These are phyloP conservation scores for Rhizopus stolonifer DNA, from an alignment of 371 early-diverging fungal species.

Conservation along the genomic window DNA sequence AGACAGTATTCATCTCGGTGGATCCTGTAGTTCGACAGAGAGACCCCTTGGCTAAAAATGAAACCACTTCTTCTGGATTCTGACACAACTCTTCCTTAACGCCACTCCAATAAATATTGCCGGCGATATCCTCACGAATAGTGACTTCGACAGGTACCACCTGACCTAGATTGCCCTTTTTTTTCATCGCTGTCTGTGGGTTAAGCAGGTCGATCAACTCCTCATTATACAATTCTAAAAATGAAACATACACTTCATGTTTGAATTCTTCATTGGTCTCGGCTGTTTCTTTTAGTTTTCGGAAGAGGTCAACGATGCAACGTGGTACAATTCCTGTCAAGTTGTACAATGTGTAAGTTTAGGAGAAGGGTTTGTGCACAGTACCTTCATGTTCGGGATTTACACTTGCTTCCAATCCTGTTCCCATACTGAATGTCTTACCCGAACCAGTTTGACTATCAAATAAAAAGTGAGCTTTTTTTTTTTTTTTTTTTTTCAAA, in stretches of 20 bases:
- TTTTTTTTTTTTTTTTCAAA: too few species aligned
- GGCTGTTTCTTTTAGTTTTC: slow-evolving; percentile 37
- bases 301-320: slow-evolving; percentile 71
- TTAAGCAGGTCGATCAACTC: slow-evolving; percentile 85
- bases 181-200: slow-evolving; percentile 36
- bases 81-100: slow-evolving; percentile 80
- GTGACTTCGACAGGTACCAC: slow-evolving; percentile 33
- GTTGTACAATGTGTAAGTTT: slow-evolving; percentile 17
- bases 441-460: slow-evolving; percentile 57
- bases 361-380: slow-evolving; percentile 3
- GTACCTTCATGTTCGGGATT: slow-evolving; percentile 39
- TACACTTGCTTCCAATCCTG: slow-evolving; percentile 39
- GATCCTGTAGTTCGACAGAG: slow-evolving; percentile 90
- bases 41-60: slow-evolving; percentile 74
- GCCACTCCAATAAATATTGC: slow-evolving; percentile 90
- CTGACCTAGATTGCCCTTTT: slow-evolving; percentile 17
- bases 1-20: slow-evolving; percentile 96
- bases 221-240: slow-evolving; percentile 99
- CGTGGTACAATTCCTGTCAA: slow-evolving; percentile 84
- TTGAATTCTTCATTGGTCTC: slow-evolving; percentile 39
- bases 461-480: slow-evolving; percentile 1
- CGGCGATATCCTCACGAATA: slow-evolving; percentile 92
- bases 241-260: slow-evolving; percentile 72
- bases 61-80: slow-evolving; percentile 77
- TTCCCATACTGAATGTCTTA: slow-evolving; percentile 57